Percentiles rank a stretch among this genome's conserved stretches.
Evolutionary conservation across 345 rosid genomes (phyloP).

Genomic region (Passiflora organensis): DNA sequence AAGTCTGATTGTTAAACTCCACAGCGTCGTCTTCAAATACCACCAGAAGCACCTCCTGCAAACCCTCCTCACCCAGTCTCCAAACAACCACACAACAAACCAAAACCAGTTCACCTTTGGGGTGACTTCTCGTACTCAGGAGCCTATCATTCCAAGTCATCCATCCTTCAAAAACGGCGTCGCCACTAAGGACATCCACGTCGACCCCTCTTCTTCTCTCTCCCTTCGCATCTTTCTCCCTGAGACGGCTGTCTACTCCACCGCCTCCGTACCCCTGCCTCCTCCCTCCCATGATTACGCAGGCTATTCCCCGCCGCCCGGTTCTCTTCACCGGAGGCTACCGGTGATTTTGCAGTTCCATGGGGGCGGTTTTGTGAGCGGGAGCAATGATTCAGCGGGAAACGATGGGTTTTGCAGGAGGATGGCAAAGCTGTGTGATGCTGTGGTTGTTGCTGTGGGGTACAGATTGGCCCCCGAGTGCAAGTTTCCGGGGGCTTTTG

Average conservation of each 20-base stretch:
- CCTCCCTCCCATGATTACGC: conserved; percentile 2
- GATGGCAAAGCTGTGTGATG: conserved; percentile 67
- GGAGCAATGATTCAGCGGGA: conserved; percentile 56
- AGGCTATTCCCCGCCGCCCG: neutral
- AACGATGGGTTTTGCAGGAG: conserved; percentile 74
- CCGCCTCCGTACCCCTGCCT: neutral
- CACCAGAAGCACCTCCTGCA: conserved; percentile 76
- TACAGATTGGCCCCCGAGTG: conserved; percentile 86
- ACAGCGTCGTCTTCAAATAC: conserved; percentile 93
- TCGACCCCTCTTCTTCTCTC: conserved; percentile 78
- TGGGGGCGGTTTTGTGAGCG: conserved; percentile 88
- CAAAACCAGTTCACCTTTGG: conserved; percentile 39
- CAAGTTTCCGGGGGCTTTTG: conserved; percentile 70
- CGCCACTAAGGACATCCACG: conserved; percentile 93
- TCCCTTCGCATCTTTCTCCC: conserved; percentile 88
- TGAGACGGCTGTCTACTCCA: conserved; percentile 51
- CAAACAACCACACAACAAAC: conserved; percentile 47
- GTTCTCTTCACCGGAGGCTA: conserved; percentile 41
- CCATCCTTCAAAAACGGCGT: conserved; percentile 86
- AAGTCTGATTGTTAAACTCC: conserved; percentile 72
- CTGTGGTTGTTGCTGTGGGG: conserved; percentile 76
- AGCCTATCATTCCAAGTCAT: conserved; percentile 60
- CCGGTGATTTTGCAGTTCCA: conserved; percentile 91
- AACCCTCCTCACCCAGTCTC: conserved; percentile 50
- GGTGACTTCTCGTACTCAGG: conserved; percentile 75